Evolutionary conservation across 352 stramenopile genomes (phyloP), one percentile per base, ranked within the genome.

Genomic region (Globisporangium canariense): DNA sequence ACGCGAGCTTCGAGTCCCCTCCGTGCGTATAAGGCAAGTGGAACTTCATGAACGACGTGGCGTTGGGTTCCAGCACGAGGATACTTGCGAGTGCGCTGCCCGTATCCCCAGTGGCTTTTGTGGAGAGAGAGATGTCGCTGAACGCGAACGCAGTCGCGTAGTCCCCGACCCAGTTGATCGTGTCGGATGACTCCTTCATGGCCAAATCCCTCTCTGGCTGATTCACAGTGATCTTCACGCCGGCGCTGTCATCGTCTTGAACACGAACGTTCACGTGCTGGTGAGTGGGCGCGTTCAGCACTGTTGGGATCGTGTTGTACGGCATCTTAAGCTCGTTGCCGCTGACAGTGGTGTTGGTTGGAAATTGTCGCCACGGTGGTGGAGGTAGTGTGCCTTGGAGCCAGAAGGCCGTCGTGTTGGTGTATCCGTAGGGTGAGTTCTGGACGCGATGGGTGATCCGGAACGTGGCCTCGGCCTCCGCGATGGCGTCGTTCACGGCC

Each of bases 11-110:
- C 2, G 73, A 81, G 54, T 88, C 82, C 16, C 78, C 80, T 45
- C 76, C 55, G 32, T 88, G 80, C 1, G 81, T 58, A 14, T 68
- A 70, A 2, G 84, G 80, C 2, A 93, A 11, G 34, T 91, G 80
- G 34, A 91, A 90, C 52, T 91, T 91, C 61, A 91, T 70, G n/a
- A 76, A 81, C 11, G 79, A 83, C 22, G 76, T 76, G 0, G 73
- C 59, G 36, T 75, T 75, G 0, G 70, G 65, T 4, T 72, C 76
- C 18, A 90, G 77, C 8, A 90, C 62, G 4, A 93, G 66, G 3
- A 88, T 73, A 43, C 74, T 85, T 8, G 58, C 58, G 1, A 90
- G 68, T 0, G 67, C 66, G 0, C 63, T 40, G 1, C 47, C 56
- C 0, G 58, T 25, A 51, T 58, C 36, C 20, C 30, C 38, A 2